Base-by-base conservation (phyloP, 2,329 filamentous ascomycete genomes). In the Penicillium rolfsii region DNA sequence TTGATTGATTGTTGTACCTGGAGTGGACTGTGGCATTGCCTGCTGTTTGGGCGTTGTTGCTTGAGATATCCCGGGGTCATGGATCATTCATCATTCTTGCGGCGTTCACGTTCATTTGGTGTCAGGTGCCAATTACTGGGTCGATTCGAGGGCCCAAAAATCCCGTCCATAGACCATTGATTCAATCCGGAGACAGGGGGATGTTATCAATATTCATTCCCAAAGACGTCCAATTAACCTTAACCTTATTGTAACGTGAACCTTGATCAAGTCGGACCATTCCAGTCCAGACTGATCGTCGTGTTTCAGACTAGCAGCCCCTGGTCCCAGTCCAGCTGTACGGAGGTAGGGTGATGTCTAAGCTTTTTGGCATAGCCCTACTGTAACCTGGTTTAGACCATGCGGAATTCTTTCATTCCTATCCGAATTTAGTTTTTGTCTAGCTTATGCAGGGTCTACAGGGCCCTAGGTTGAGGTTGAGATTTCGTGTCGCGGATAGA, bases 1-100 rank as follows among this genome's bases (percentile, higher is more conserved):
- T 14, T 6, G 14, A n/a, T 9, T 30, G 8, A 30, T 48, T 30
- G 16, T 4, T 6, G 9, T 11, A 16, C 12, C 9, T 9, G 45
- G 6, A 12, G 26, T n/a, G 28, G 24, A 33, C 9, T 8, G 30
- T 8, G 6, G 1, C 1, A 6, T 28, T 19, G 9, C 3, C 12
- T 48, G 7, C 3, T 19, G 4, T 7, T 9, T 40, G 3, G 3
- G 16, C n/a, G 3, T 43, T 24, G 0, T 24, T 30, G 24, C 7
- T 50, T 14, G 48, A 50, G 48, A 50, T 50, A 50, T 50, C 48
- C 28, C 22, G 30, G 48, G 48, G 12, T 50, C 48, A 22, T 24
- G 48, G 48, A 14, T 50, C 48, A 22, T 24, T 50, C 48, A 22
- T 24, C 3, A 11, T 35, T 22, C 19, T 35, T 12, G 28, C 28